Base-by-base conservation (phyloP, 345 rosid species). In the Eutrema yunnanense region DNA sequence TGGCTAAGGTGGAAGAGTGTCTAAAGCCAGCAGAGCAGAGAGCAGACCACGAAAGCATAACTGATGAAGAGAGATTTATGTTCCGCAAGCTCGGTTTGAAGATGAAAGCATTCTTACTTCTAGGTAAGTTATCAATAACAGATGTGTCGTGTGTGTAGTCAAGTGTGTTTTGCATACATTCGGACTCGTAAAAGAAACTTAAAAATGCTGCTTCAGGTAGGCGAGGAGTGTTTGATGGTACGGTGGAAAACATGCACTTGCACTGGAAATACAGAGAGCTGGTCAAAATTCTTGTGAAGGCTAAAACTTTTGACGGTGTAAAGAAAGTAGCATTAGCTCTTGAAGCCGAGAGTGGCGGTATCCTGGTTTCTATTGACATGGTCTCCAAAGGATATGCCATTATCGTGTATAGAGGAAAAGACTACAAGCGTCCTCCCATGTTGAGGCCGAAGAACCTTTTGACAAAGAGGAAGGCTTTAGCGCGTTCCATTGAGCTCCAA, bases 21-120 rank as follows among this genome's bases (percentile, higher is more conserved):
- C 77, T 91, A 70, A 81, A 74, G 69, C 98, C 98, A 38, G 50
- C 90, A 48, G 84, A 82, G 42, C 69, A 78, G 66, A 91, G 83
- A 79, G 84, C 84, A 77, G 95, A 91, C 55, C 88, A 84, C 29
- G 87, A 88, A 51, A 84, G 87, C 86, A 87, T 91, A 61, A 85
- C 92, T 65, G 92, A 91, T 36, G 98, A 94, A 79, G 98, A 94
- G 79, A 89, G 98, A 85, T 94, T 82, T 80, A 91, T 94, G 98
- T 89, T 91, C 70, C 95, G 96, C 72, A 94, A 94, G 86, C 91
- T 94, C 47, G 97, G 97, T 42, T 79, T 89, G 75, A 91, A 85
- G 80, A 91, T 91, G 96, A 91, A 94, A 82, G 89, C 98, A 79
- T 91, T 88, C 85, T 81, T 91, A 70, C 96, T 94, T 81, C 84